phyloP scores from a whole-genome alignment of 495 filamentous ascomycete genomes.

The Talaromyces adpressus region DNA sequence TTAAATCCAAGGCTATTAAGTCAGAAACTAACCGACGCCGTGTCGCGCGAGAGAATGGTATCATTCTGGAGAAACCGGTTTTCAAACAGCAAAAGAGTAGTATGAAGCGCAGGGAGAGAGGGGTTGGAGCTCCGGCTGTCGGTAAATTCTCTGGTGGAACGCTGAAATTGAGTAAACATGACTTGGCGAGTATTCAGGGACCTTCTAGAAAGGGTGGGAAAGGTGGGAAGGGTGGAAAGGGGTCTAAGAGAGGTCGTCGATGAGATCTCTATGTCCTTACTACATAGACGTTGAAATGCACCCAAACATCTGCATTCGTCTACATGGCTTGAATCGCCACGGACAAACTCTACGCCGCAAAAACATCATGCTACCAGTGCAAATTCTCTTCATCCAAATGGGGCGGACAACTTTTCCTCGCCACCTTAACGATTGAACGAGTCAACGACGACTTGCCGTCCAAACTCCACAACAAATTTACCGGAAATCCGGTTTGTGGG shows the following conservation, averaged over 20 bases:
- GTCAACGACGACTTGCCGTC: neutral
- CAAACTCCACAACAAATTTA: neutral
- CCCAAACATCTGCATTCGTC: neutral
- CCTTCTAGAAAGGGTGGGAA: constrained; percentile 20
- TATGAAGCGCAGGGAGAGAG: constrained; percentile 48
- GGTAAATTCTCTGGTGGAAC: constrained; percentile 76
- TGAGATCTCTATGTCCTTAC: neutral
- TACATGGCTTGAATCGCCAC: neutral
- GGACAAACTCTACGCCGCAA: neutral
- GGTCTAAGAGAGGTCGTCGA: constrained; percentile 9
- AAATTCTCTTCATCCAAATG: neutral
- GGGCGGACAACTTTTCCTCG: neutral
- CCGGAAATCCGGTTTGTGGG: neutral
- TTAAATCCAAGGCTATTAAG: constrained; percentile 52
- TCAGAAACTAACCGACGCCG: constrained; percentile 64
- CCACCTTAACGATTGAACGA: neutral
- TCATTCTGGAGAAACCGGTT: constrained; percentile 70
- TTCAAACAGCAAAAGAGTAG: constrained; percentile 37
- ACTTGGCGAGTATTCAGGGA: constrained; percentile 57
- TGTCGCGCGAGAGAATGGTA: constrained; percentile 83
- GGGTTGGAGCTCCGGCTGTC: constrained; percentile 66
- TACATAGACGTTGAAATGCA: neutral
- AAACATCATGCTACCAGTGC: neutral
- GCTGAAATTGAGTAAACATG: constrained; percentile 68
- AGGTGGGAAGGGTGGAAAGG: constrained; percentile 21